Evolutionary conservation across 2,329 filamentous ascomycete species (phyloP).

Genomic region (Fusarium gaditjirri): DNA sequence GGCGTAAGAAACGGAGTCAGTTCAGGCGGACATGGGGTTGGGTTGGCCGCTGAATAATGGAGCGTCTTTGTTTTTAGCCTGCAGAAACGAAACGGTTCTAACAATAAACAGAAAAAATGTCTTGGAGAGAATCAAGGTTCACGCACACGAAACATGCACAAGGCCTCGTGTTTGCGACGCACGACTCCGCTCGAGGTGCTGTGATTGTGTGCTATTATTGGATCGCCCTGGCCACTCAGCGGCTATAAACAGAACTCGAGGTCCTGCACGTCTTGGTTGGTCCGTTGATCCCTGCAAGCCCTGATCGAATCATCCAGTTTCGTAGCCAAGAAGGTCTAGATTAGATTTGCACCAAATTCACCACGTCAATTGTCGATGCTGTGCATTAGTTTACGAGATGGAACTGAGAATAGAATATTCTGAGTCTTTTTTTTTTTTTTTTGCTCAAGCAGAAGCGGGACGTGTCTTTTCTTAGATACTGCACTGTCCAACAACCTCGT

Average conservation of each 20-base stretch:
- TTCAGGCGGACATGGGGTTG: neutral
- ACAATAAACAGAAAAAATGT: constrained; percentile 11
- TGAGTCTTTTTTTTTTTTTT: neutral
- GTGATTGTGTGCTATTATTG: constrained; percentile 31
- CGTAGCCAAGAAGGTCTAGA: neutral
- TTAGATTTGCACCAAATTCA: constrained; percentile 3
- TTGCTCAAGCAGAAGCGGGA: constrained; percentile 10
- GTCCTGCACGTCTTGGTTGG: constrained; percentile 11
- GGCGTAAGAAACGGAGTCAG: neutral
- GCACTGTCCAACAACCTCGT: neutral
- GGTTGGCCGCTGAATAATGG: neutral
- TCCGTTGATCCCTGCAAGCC: constrained; percentile 19
- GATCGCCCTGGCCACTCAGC: constrained; percentile 18
- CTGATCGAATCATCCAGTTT: constrained; percentile 9
- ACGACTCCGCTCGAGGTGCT: constrained; percentile 11
- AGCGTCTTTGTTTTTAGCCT: neutral
- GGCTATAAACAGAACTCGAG: constrained; percentile 24
- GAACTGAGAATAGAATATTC: constrained; percentile 6
- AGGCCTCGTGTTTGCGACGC: constrained; percentile 24
- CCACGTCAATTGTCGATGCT: constrained; percentile 17
- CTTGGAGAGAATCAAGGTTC: neutral
- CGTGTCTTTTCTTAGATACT: constrained; percentile 19
- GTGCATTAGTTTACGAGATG: constrained; percentile 28
- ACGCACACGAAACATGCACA: constrained; percentile 20
- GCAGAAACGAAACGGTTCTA: constrained; percentile 15